Base-by-base conservation (phyloP, 352 stramenopile species). In the Globisporangium canariense region DNA sequence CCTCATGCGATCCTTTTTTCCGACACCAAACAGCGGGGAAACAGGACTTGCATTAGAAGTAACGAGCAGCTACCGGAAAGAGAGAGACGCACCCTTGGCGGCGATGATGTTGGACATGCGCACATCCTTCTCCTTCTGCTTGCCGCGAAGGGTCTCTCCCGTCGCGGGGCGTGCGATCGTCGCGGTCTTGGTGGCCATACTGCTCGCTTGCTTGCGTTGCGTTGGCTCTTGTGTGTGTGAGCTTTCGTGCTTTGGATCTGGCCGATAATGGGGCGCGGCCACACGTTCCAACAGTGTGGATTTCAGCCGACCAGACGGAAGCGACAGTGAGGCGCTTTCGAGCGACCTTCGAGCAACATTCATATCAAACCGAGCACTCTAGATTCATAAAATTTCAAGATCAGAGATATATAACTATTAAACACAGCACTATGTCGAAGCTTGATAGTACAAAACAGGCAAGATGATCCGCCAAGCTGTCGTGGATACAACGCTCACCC, bases 61-160 rank as follows among this genome's bases (percentile, higher is more conserved):
- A 14, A 18, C 13, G 14, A 13, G 38, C 40, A n/a, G 40, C 14
- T 46, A 18, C 14, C 14, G 4, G 47, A 60, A 4, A 34, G 38
- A 36, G 43, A 22, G 13, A 38, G 40, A 63, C 65, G 49, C 62
- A 98, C 93, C 93, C 79, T 99, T 99, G 45, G 97, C 97, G 16
- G 97, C 97, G 53, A 99, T 94, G 80, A 99, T 99, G 78, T 99
- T 99, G 66, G 88, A 98, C 66, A 97, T 98, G 62, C 97, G 93
- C 70, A 99, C 96, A 80, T 99, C 97, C 75, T 98, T 98, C 65
- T 98, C 94, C 79, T 99, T 99, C 74, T 92, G 84, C 70, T 96
- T 93, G 67, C 84, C 87, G 49, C 87, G 85, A 49, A 94, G 77
- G 18, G 83, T 96, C 68, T 96, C 87, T 67, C 83, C 85, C 54